phyloP scores from a whole-genome alignment of 345 rosid genomes.

The Citrus sp. region DNA sequence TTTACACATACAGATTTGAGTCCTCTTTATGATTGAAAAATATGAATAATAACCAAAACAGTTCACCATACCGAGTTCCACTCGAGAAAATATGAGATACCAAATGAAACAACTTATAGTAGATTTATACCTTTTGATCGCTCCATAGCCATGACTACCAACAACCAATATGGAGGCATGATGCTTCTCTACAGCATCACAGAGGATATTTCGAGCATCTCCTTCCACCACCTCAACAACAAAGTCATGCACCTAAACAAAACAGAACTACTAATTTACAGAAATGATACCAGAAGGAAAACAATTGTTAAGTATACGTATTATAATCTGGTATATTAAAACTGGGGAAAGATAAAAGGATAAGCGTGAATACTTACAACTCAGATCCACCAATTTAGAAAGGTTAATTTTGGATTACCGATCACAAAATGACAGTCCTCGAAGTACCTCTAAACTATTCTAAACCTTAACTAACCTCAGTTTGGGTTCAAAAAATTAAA shows the following conservation, averaged over 20 bases:
- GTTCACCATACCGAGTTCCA: background rate
- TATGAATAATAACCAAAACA: background rate
- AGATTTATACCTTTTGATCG: no score
- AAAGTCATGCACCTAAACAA: constrained; percentile 56
- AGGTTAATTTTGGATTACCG: no score
- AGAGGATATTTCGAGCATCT: constrained; percentile 48
- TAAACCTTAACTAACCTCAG: no score
- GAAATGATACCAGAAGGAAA: constrained; percentile 1
- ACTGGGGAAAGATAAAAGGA: background rate
- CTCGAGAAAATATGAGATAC: background rate
- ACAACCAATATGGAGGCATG: no score
- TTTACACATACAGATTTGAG: background rate
- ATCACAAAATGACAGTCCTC: no score
- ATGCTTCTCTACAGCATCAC: no score
- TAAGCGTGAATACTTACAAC: background rate
- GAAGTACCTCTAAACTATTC: no score
- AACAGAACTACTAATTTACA: constrained; percentile 2
- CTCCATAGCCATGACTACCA: no score
- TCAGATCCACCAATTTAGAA: background rate
- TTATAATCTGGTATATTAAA: background rate
- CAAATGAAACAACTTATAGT: constrained; percentile 2
- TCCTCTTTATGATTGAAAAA: background rate
- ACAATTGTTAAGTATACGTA: background rate
- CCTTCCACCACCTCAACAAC: constrained; percentile 67
- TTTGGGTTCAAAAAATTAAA: no score